Base-by-base conservation (phyloP, 1,139 yeast species). In the Lodderomyces parapsilosis region DNA sequence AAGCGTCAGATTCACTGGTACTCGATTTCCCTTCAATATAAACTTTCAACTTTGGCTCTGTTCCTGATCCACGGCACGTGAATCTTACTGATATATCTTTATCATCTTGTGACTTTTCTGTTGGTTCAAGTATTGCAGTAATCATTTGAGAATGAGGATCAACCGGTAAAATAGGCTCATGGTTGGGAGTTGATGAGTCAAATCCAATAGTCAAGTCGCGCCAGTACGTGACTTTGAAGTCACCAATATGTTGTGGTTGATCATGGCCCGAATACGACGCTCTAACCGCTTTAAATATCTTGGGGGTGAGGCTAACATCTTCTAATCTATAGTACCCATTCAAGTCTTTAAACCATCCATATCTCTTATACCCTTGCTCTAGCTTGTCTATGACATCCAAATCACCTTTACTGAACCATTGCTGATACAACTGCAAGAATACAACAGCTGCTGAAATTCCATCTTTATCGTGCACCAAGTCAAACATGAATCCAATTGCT, bases 401-500 rank as follows among this genome's bases (percentile, higher is more conserved):
- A 14, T 54, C 48, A 1, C 72, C 68, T 34, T 49, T 49, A 7
- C 60, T 46, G 50, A 69, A 70, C 80, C 82, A 80, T 36, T 60
- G 58, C 48, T 76, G 69, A 45, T 80, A 79, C 63, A 91, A 74
- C 60, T 86, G 95, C 41, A 89, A 64, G 67, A 90, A 91, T n/a
- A 87, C 77, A 9, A 75, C 66, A 2, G 90, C 80, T 0, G 98
- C 97, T 24, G 90, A 70, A 20, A 93, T 77, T 1, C 99, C 99
- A 59, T 93, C 99, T 63, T 93, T 93, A 59, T 93, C 99, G 61
- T 86, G 89, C 38, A 86, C 88, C n/a, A 80, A 72, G 20, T 79
- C 69, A 55, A 90, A 88, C 97, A 93, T 89, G 66, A 81, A 93
- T 2, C 99, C 99, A 53, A 93, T 86, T 4, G 98, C 98, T 58